These are phyloP conservation scores for Venustampulla echinocandica DNA, from an alignment of 495 filamentous ascomycete species.

Conservation along the genomic window DNA sequence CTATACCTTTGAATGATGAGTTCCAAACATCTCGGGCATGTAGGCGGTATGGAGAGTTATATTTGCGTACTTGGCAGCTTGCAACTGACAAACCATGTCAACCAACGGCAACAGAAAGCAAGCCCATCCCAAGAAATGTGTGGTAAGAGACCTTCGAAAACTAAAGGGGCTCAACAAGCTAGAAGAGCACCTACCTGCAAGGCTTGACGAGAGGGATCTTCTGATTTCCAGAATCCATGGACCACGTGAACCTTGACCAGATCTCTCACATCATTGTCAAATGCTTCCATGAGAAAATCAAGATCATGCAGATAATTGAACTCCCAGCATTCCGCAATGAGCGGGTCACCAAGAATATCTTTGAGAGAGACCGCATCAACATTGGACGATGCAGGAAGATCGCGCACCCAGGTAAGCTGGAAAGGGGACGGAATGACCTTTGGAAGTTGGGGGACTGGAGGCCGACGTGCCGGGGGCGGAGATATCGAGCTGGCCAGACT, in stretches of 20 bases:
- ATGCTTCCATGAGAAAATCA: slow-evolving; percentile 52
- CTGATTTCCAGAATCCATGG: slow-evolving; percentile 81
- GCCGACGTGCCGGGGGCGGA: slow-evolving; percentile 19
- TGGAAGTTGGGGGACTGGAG: not conserved
- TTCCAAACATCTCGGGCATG: slow-evolving; percentile 82
- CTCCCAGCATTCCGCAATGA: slow-evolving; percentile 80
- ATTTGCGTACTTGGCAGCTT: slow-evolving; percentile 53
- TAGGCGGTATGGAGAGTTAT: slow-evolving; percentile 64
- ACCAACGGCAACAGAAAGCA: too few relatives aligned
- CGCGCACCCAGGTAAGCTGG: slow-evolving; percentile 61
- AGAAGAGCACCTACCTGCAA: slow-evolving; percentile 48
- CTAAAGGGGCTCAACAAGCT: too few relatives aligned
- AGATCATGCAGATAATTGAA: slow-evolving; percentile 86
- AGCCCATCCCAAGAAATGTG: too few relatives aligned
- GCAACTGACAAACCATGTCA: slow-evolving; percentile 10
- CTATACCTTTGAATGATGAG: slow-evolving; percentile 54
- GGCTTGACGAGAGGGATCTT: slow-evolving; percentile 49
- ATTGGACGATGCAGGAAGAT: slow-evolving; percentile 54
- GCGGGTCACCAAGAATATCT: slow-evolving; percentile 71
- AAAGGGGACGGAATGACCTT: slow-evolving; percentile 50
- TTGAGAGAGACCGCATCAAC: slow-evolving; percentile 55
- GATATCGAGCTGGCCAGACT: slow-evolving; percentile 16
- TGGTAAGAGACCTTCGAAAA: too few relatives aligned
- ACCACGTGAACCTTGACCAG: slow-evolving; percentile 65
- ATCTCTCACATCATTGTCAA: slow-evolving; percentile 60